Evolutionary conservation across 352 stramenopile genomes (phyloP), one percentile per base, ranked within the genome.

Genomic region (Pythium diclinum): DNA sequence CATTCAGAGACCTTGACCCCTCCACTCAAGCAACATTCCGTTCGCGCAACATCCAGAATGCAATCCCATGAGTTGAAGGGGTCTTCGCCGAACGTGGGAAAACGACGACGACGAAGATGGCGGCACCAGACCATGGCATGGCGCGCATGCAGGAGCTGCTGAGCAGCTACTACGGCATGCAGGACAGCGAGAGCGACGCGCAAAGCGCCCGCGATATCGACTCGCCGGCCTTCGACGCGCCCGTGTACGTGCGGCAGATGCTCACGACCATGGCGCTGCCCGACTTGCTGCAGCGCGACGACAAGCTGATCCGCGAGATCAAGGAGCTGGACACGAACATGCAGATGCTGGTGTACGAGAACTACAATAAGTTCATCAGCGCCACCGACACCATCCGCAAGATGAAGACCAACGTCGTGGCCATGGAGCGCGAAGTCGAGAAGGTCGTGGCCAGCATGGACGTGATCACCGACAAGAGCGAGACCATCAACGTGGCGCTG

Each of bases 301-400:
- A 93, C 59, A 75, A 84, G 57, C 72, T 96, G 34, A 94, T 94
- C 61, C 71, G 74, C 59, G 81, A 98, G 75, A 94, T 97, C 57
- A 97, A 98, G 67, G 92, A 95, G 36, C 83, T 99, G 17, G 97
- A 99, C 76, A 98, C 91, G 21, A 98, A 97, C 56, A 99, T 99
- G 97, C 98, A 99, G 81, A 99, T 98, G 76, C 83, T 99, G 46
- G 98, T 99, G 21, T 99, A 99, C 74, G 98, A 99, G 69, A 99
- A 99, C 78, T 99, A 99, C 86, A 98, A 97, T 78, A 99, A 99
- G 75, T 99, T 99, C 72, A 99, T 99, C 69, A 97, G 92, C 69
- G 97, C 97, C 34, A 99, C 98, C 1, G 97, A 99, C 77, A 99
- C 97, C 56, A 99, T 99, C 75, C 89, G 95, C 53, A 97, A 96